phyloP scores from a whole-genome alignment of 495 filamentous ascomycete species.

The Chaetomium tenue region DNA sequence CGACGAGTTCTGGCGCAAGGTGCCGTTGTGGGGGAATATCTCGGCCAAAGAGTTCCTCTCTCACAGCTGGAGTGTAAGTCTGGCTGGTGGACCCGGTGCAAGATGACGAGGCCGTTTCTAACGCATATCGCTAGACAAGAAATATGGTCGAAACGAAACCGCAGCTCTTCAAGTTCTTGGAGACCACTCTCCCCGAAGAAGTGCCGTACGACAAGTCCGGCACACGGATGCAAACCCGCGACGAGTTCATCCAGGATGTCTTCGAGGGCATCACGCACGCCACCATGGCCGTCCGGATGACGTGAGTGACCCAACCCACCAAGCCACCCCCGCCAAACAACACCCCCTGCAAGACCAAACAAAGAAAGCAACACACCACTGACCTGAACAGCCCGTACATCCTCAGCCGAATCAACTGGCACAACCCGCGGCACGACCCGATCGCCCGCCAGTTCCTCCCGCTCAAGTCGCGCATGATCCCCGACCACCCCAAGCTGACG shows the following conservation, averaged over 20 bases:
- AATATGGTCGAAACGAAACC: conserved; percentile 43
- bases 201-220: conserved; percentile 39
- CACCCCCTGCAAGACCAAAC: neutral
- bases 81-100: neutral
- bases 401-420: conserved; percentile 54
- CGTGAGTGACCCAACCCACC: conserved; percentile 33
- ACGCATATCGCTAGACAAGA: conserved; percentile 27
- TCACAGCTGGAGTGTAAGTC: conserved; percentile 51
- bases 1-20: conserved; percentile 46
- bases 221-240: conserved; percentile 41
- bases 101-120: neutral
- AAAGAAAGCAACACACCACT: neutral
- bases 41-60: conserved; percentile 45
- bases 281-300: conserved; percentile 55
- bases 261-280: conserved; percentile 46
- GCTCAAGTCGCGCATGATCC: conserved; percentile 46
- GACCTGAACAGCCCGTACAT: conserved; percentile 52
- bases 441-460: conserved; percentile 56
- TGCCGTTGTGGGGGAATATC: conserved; percentile 45
- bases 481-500: conserved; percentile 47
- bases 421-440: conserved; percentile 53
- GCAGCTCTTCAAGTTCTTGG: conserved; percentile 46
- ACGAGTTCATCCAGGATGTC: conserved; percentile 54
- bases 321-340: no score
- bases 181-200: conserved; percentile 44